These are phyloP conservation scores for Calonectria crousiana DNA, from an alignment of 2,329 filamentous ascomycete species.

Conservation along the genomic window DNA sequence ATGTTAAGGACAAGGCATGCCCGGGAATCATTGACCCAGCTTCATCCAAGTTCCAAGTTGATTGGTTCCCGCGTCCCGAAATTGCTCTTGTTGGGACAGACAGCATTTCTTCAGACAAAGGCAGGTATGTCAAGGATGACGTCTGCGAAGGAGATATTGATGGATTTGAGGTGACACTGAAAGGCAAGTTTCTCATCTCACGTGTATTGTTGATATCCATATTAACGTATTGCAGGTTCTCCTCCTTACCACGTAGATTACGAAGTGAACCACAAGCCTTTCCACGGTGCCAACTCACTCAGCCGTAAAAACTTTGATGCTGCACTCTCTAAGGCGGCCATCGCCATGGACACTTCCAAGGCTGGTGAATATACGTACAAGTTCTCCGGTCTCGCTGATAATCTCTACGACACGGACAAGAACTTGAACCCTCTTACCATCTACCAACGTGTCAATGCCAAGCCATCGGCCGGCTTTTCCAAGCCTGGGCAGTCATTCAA, in stretches of 20 bases:
- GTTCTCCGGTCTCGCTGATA: constrained; percentile 86
- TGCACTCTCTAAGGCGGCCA: constrained; percentile 79
- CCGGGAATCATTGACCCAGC: constrained; percentile 82
- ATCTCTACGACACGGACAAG: constrained; percentile 83
- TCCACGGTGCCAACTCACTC: constrained; percentile 73
- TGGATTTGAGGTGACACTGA: constrained; percentile 83
- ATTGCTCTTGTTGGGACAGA: constrained; percentile 76
- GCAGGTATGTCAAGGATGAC: constrained; percentile 78
- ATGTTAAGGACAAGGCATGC: constrained; percentile 83
- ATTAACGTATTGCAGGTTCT: constrained; percentile 66
- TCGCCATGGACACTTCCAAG: constrained; percentile 87
- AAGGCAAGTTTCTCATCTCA: constrained; percentile 65
- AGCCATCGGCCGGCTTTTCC: constrained; percentile 83
- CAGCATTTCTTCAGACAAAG: constrained; percentile 64
- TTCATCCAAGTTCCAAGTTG: constrained; percentile 81
- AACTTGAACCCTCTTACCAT: constrained; percentile 76
- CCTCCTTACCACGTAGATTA: constrained; percentile 89
- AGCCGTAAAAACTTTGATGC: constrained; percentile 81
- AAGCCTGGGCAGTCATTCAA: constrained; percentile 95
- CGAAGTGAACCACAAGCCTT: constrained; percentile 78
- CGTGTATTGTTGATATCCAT: neutral
- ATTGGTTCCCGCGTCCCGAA: constrained; percentile 86
- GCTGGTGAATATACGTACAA: constrained; percentile 88
- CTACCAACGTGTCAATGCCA: constrained; percentile 86
- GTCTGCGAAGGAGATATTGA: constrained; percentile 97